Percentiles rank a stretch among this genome's conserved stretches.
Conservation (phyloP, 805 yeast species). For the Scheffersomyces lignosus region DNA sequence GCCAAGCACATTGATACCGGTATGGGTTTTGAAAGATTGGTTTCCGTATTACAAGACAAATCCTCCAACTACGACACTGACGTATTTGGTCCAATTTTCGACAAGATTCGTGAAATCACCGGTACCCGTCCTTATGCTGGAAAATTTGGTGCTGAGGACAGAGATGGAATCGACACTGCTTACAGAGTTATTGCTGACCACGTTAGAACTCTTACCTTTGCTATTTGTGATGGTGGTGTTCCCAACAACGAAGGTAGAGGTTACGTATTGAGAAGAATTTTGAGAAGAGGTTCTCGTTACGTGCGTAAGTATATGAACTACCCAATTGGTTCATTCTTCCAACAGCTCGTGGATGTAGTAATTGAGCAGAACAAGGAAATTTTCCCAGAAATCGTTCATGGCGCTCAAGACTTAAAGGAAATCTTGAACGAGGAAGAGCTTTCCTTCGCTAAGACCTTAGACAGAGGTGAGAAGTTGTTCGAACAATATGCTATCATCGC, state of each 20-base stretch:
- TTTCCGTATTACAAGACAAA: constrained; percentile 88
- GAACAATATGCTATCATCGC: constrained; percentile 91
- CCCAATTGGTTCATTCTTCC: constrained; percentile 93
- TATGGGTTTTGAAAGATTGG: constrained; percentile 97
- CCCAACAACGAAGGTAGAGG: constrained; percentile 99
- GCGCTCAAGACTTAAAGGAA: constrained; percentile 76
- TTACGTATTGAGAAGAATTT: constrained; percentile 92
- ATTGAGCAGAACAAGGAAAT: constrained; percentile 82
- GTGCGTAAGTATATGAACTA: constrained; percentile 95
- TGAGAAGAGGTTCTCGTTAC: constrained; percentile 97
- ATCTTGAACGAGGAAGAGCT: constrained; percentile 95
- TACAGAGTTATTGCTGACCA: constrained; percentile 98
- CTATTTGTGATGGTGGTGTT: constrained; percentile 97
- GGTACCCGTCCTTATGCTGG: constrained; percentile 92
- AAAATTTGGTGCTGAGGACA: constrained; percentile 88
- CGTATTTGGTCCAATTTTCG: constrained; percentile 87
- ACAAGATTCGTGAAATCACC: constrained; percentile 85
- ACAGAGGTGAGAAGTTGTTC: constrained; percentile 95
- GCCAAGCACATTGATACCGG: constrained; percentile 98
- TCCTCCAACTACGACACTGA: constrained; percentile 96
- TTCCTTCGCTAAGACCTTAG: constrained; percentile 91
- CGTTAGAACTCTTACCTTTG: constrained; percentile 94
- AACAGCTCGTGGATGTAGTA: constrained; percentile 87
- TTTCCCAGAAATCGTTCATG: constrained; percentile 86
- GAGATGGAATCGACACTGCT: constrained; percentile 95